phyloP scores from a whole-genome alignment of 2,329 filamentous ascomycete species.

The Penicillium freii region DNA sequence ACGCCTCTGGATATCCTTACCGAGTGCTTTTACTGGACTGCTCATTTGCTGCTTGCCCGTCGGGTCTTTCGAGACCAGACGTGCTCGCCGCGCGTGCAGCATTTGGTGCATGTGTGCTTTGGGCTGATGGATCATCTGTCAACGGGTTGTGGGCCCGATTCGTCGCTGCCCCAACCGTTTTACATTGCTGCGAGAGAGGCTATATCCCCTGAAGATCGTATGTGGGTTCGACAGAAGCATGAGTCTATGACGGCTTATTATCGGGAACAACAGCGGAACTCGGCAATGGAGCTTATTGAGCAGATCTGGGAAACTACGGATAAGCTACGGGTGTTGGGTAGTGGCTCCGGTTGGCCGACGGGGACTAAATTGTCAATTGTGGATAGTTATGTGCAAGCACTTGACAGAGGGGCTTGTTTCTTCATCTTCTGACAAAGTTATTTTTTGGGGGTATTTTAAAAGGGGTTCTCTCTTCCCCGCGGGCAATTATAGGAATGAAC shows the following conservation, averaged over 20 bases:
- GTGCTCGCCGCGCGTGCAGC: slow-evolving; percentile 21
- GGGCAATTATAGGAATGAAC: too few species aligned
- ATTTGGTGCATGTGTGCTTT: slow-evolving; percentile 22
- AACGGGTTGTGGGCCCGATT: slow-evolving; percentile 25
- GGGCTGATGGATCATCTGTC: slow-evolving; percentile 22
- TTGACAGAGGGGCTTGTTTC: slow-evolving; percentile 20
- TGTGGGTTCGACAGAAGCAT: slow-evolving; percentile 24
- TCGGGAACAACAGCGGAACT: slow-evolving; percentile 24
- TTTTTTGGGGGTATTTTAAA: background rate
- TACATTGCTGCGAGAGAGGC: slow-evolving; percentile 25
- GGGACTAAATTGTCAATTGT: slow-evolving; percentile 4
- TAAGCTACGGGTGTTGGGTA: slow-evolving; percentile 2
- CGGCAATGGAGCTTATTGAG: slow-evolving; percentile 24
- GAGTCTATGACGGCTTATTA: slow-evolving; percentile 26
- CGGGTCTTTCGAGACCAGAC: slow-evolving; percentile 24
- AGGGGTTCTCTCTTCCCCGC: background rate
- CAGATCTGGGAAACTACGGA: slow-evolving; percentile 23
- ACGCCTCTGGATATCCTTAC: slow-evolving; percentile 24
- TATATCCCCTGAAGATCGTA: slow-evolving; percentile 15
- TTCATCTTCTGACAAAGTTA: slow-evolving; percentile 21
- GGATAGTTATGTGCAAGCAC: slow-evolving; percentile 14
- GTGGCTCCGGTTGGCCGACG: background rate
- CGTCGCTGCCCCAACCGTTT: slow-evolving; percentile 24
- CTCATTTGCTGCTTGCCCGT: slow-evolving; percentile 24
- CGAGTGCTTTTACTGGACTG: slow-evolving; percentile 26